Conservation (phyloP, 83 land plant species). For the Larix sibirica region DNA sequence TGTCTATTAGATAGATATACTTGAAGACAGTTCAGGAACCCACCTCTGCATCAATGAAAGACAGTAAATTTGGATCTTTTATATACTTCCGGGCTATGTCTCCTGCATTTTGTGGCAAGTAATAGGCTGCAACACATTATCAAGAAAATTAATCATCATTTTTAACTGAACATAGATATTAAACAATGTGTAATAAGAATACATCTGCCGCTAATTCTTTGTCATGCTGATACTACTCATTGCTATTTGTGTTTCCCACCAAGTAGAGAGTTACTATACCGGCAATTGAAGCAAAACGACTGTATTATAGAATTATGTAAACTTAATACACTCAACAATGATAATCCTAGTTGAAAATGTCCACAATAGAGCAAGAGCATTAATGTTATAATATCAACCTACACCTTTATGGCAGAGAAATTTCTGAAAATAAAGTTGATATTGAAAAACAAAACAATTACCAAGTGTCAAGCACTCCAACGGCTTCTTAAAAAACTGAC, state of each 20-base stretch:
- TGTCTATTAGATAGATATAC: neutral
- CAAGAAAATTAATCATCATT: neutral
- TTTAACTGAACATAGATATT: neutral
- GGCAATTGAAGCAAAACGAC: neutral
- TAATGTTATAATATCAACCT: neutral
- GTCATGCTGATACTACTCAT: neutral
- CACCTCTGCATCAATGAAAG: constrained; percentile 98
- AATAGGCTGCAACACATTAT: constrained; percentile 71
- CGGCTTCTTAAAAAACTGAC: constrained; percentile 94
- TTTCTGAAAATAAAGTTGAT: neutral
- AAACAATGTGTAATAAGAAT: neutral
- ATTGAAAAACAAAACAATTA: constrained; percentile 25
- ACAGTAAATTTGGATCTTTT: constrained; percentile 80
- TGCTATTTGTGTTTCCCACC: constrained; percentile 1
- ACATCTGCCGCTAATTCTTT: neutral
- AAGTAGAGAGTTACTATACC: neutral
- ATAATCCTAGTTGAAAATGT: neutral
- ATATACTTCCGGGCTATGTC: constrained; percentile 90
- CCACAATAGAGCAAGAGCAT: neutral
- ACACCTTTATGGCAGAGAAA: neutral
- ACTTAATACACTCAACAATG: neutral
- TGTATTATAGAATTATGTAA: neutral
- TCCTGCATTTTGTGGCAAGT: constrained; percentile 98
- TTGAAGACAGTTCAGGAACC: neutral
- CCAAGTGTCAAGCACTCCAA: constrained; percentile 93